phyloP scores from a whole-genome alignment of 331 rosid species.

The Malus hybrid region DNA sequence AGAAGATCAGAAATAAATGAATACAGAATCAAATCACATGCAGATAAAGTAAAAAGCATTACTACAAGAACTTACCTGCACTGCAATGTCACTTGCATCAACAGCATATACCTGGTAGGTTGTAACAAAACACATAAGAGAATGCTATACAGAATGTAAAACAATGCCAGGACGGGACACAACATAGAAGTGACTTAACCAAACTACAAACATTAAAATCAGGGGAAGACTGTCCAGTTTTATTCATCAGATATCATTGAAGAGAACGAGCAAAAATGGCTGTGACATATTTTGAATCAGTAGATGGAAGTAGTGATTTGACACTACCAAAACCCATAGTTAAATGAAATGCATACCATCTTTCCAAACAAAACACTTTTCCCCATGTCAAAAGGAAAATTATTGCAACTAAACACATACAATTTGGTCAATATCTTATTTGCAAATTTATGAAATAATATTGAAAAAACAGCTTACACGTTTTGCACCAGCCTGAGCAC shows the following conservation, averaged over 20 bases:
- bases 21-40: neutral
- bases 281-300: neutral
- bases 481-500: conserved; percentile 97
- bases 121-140: conserved; percentile 9
- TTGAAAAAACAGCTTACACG: conserved; percentile 45
- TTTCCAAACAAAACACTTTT: neutral
- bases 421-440: neutral
- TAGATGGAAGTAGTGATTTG: neutral
- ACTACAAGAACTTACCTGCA: conserved; percentile 41
- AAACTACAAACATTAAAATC: neutral
- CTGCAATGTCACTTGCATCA: conserved; percentile 66
- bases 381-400: neutral
- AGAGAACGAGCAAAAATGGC: neutral
- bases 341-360: neutral
- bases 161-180: neutral
- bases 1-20: neutral
- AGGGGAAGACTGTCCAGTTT: neutral
- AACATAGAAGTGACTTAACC: neutral
- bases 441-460: neutral
- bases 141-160: neutral
- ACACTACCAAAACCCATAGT: neutral
- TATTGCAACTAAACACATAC: neutral
- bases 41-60: neutral
- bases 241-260: neutral
- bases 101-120: conserved; percentile 60